These are phyloP conservation scores for Auricularia heimuer DNA, from an alignment of 768 basidiomycete genomes.

Conservation along the genomic window DNA sequence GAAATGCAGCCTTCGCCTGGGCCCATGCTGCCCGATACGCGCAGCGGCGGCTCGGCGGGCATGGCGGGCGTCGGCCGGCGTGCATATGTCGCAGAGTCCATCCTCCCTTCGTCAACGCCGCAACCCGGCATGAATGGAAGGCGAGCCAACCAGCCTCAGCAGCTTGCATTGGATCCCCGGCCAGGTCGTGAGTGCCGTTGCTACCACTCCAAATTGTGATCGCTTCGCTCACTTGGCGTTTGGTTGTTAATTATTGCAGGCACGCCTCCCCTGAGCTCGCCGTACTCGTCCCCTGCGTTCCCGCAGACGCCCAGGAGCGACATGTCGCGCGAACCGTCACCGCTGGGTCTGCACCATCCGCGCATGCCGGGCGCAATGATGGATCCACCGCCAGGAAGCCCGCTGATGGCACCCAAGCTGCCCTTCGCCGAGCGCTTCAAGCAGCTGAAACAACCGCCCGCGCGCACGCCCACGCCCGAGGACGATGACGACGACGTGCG, in stretches of 20 bases:
- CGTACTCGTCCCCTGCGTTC: conserved; percentile 34
- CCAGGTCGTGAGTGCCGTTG: conserved; percentile 15
- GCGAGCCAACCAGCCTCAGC: conserved; percentile 30
- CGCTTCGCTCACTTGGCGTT: not conserved
- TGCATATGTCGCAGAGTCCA: conserved; percentile 25
- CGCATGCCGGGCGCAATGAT: not conserved
- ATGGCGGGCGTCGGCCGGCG: conserved; percentile 32
- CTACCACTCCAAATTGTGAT: conserved; percentile 9
- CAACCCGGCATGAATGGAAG: conserved; percentile 17
- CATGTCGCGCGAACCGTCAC: not conserved
- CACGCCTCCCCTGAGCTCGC: conserved; percentile 34
- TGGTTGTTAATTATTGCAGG: conserved; percentile 20
- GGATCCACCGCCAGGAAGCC: not conserved
- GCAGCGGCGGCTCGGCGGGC: conserved; percentile 22
- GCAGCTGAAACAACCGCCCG: not conserved
- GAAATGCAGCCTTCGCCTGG: not conserved
- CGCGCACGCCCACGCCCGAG: not conserved
- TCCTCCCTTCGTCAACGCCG: conserved; percentile 11
- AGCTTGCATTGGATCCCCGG: conserved; percentile 36
- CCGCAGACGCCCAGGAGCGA: conserved; percentile 6
- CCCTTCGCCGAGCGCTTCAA: not conserved
- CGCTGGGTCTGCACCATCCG: not conserved
- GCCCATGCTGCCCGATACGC: conserved; percentile 9
- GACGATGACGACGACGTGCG: not conserved
- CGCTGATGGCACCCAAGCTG: not conserved